These are phyloP conservation scores for Chalciporus sphaerocephalus DNA, from an alignment of 768 basidiomycete genomes.

Conservation along the genomic window DNA sequence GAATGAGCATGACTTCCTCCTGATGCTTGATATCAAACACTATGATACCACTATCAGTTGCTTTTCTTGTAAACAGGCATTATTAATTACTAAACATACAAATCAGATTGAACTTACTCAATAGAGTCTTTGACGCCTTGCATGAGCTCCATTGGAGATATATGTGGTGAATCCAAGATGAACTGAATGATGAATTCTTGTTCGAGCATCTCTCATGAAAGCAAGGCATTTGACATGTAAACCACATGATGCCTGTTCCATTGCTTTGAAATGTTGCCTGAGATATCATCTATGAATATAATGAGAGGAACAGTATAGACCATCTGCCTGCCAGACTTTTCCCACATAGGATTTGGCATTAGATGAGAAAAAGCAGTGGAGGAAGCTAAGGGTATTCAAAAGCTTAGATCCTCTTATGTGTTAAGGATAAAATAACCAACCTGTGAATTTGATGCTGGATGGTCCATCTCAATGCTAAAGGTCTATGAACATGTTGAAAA, in stretches of 20 bases:
- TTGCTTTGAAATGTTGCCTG: constrained; percentile 34
- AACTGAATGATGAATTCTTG: constrained; percentile 30
- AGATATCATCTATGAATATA: constrained; percentile 36
- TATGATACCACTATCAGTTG: constrained; percentile 7
- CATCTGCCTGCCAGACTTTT: constrained; percentile 17
- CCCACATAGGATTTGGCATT: constrained; percentile 22
- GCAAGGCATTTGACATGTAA: constrained; percentile 31
- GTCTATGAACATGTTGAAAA: constrained; percentile 9
- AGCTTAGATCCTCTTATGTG: no score
- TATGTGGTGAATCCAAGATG: constrained; percentile 32
- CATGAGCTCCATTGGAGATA: constrained; percentile 33
- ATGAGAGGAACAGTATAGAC: constrained; percentile 23
- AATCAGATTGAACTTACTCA: constrained; percentile 12
- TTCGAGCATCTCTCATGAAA: constrained; percentile 30
- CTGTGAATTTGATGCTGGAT: constrained; percentile 5
- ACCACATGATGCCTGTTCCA: constrained; percentile 36
- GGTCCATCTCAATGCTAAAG: constrained; percentile 1
- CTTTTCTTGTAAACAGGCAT: constrained; percentile 1
- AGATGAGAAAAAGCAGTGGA: background rate
- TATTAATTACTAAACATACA: background rate
- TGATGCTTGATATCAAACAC: constrained; percentile 22
- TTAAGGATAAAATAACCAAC: background rate
- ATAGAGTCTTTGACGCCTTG: constrained; percentile 27
- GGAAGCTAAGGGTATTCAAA: background rate
- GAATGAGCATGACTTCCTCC: constrained; percentile 22